phyloP scores from a whole-genome alignment of 495 filamentous ascomycete genomes.

The Amniculicola lignicola region DNA sequence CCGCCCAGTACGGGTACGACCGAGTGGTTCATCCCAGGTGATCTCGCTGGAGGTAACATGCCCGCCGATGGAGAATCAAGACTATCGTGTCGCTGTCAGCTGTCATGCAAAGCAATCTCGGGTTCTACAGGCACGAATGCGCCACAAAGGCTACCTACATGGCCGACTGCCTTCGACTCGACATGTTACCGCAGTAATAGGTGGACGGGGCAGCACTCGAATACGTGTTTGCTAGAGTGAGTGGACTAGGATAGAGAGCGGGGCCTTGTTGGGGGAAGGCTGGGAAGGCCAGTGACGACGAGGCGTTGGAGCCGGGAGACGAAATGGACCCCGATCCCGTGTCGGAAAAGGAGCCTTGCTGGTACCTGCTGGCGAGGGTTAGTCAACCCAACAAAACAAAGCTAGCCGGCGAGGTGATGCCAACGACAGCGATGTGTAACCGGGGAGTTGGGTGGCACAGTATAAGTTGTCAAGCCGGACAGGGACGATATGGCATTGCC shows the following conservation, averaged over 20 bases:
- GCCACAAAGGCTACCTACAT: constrained; percentile 40
- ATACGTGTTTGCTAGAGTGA: constrained; percentile 30
- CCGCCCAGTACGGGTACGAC: constrained; percentile 34
- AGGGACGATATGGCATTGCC: constrained; percentile 33
- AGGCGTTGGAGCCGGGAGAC: constrained; percentile 40
- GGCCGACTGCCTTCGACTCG: constrained; percentile 31
- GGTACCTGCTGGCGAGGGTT: constrained; percentile 37
- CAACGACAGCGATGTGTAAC: constrained; percentile 37
- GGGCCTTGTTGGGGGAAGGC: constrained; percentile 14
- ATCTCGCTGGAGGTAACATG: constrained; percentile 37
- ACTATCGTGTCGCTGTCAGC: constrained; percentile 37
- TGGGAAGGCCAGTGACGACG: constrained; percentile 37
- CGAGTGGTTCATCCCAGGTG: constrained; percentile 33
- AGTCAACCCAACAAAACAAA: constrained; percentile 33
- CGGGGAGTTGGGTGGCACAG: constrained; percentile 32
- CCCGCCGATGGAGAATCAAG: constrained; percentile 29
- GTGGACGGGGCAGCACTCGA: constrained; percentile 32
- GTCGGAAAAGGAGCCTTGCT: constrained; percentile 36
- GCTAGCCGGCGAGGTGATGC: constrained; percentile 26
- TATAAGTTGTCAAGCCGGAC: constrained; percentile 33
- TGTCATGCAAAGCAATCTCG: constrained; percentile 32
- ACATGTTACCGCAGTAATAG: constrained; percentile 32
- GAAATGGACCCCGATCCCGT: constrained; percentile 41
- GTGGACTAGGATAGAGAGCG: constrained; percentile 25
- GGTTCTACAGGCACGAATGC: constrained; percentile 32